Conservation (phyloP, 306 rosid genomes). For the Pachyrhizus erosus region DNA sequence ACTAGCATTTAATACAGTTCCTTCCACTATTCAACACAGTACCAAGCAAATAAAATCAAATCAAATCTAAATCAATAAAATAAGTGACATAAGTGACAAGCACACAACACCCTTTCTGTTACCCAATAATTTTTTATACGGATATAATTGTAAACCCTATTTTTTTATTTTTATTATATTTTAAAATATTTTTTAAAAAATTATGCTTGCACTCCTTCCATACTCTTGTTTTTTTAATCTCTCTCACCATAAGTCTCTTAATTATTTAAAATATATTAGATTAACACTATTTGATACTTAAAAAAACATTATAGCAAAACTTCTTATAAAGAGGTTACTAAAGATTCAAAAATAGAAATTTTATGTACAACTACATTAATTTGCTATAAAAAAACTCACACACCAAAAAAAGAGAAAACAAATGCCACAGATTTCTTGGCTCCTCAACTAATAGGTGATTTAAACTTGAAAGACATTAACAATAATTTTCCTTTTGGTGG, state of each 20-base stretch:
- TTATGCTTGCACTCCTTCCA: too few relatives aligned
- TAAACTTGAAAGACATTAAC: slow-evolving; percentile 66
- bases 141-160: too few relatives aligned
- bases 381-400: background rate
- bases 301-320: background rate
- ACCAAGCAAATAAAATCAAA: background rate
- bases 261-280: background rate
- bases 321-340: background rate
- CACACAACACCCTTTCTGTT: too few relatives aligned
- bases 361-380: background rate
- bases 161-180: too few relatives aligned
- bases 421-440: slow-evolving; percentile 14
- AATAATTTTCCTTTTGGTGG: slow-evolving; percentile 53
- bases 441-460: slow-evolving; percentile 49
- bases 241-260: background rate
- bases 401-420: background rate
- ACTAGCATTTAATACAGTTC: slow-evolving; percentile 42
- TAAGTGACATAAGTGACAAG: background rate
- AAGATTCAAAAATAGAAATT: background rate
- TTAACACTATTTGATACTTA: background rate
- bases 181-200: too few relatives aligned
- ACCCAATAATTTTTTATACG: too few relatives aligned
- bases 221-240: too few relatives aligned
- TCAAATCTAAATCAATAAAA: background rate
- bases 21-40: slow-evolving; percentile 1